A percentile compares a stretch with the other conserved stretches of the same genome.
These are phyloP conservation scores for Puccinia triticina DNA, from an alignment of 1,284 basidiomycete genomes.

Conservation along the genomic window DNA sequence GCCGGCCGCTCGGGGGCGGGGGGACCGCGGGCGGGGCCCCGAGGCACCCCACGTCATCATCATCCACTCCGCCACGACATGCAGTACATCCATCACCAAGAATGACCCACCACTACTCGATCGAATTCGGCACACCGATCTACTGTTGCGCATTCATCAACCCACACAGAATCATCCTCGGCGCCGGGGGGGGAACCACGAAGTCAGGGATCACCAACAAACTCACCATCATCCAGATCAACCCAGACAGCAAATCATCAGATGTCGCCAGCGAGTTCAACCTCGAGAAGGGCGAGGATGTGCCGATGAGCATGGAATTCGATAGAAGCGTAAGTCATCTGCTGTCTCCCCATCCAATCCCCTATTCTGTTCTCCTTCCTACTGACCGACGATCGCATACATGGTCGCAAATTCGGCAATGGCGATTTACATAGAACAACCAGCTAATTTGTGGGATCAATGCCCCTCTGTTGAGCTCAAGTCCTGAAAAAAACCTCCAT, in stretches of 20 bases:
- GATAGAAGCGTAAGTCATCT: slow-evolving; percentile 58
- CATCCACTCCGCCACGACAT: too few relatives aligned
- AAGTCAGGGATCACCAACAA: slow-evolving; percentile 89
- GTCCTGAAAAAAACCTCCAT: slow-evolving; percentile 19
- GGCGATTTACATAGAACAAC: slow-evolving; percentile 4
- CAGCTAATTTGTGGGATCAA: slow-evolving; percentile 45
- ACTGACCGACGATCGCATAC: not conserved
- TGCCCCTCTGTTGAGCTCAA: not conserved
- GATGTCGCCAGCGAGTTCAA: slow-evolving; percentile 71
- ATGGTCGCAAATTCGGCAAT: not conserved
- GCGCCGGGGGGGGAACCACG: slow-evolving; percentile 81
- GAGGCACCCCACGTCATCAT: too few relatives aligned
- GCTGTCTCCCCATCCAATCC: not conserved
- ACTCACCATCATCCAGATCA: slow-evolving; percentile 66
- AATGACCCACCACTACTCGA: slow-evolving; percentile 29
- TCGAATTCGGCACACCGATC: slow-evolving; percentile 65
- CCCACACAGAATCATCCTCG: slow-evolving; percentile 72
- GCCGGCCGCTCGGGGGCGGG: too few relatives aligned
- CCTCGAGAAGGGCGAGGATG: slow-evolving; percentile 79
- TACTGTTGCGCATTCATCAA: slow-evolving; percentile 82
- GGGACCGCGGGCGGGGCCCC: too few relatives aligned
- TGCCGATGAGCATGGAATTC: slow-evolving; percentile 86
- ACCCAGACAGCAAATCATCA: slow-evolving; percentile 61
- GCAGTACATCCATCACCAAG: too few relatives aligned
- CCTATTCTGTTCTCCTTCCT: not conserved